phyloP scores from a whole-genome alignment of 23 red algal genomes.

The Rhodosorus marinus region DNA sequence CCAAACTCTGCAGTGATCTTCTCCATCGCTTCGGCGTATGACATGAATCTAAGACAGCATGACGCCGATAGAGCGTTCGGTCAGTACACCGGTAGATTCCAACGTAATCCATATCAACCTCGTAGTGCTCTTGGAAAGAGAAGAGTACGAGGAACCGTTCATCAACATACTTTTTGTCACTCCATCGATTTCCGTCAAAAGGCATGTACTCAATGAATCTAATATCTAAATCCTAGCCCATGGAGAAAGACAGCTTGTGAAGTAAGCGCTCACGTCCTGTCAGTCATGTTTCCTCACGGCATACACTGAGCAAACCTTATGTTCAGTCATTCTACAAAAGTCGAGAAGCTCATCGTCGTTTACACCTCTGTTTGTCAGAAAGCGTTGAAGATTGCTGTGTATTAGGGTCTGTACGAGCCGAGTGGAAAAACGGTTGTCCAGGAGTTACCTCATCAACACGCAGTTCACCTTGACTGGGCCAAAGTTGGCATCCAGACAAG shows the following conservation, averaged over 20 bases:
- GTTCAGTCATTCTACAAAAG: slow-evolving; percentile 33
- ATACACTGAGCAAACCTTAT: slow-evolving; percentile 1
- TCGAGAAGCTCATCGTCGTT: slow-evolving; percentile 37
- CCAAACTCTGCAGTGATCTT: slow-evolving; percentile 7
- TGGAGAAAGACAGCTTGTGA: too few relatives aligned
- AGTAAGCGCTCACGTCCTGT: too few relatives aligned
- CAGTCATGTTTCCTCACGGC: too few relatives aligned
- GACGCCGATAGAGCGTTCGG: background rate
- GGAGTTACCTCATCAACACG: slow-evolving; percentile 92
- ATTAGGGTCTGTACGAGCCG: too few relatives aligned
- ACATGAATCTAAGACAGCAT: slow-evolving; percentile 48
- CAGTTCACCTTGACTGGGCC: slow-evolving; percentile 55
- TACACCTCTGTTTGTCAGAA: too few relatives aligned
- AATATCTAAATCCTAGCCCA: too few relatives aligned
- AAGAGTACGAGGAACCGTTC: too few relatives aligned
- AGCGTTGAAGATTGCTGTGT: too few relatives aligned
- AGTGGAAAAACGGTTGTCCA: too few relatives aligned
- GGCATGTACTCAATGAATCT: slow-evolving; percentile 99
- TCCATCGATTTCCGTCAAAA: slow-evolving; percentile 76
- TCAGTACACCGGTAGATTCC: background rate
- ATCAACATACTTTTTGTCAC: too few relatives aligned
- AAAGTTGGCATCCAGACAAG: slow-evolving; percentile 12
- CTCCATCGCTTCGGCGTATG: slow-evolving; percentile 53
- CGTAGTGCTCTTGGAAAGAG: too few relatives aligned
- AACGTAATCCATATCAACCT: too few relatives aligned